A percentile compares a stretch with the other conserved stretches of the same genome.
Evolutionary conservation across 768 basidiomycete species (phyloP).

Genomic region (Mycena rebaudengoi): DNA sequence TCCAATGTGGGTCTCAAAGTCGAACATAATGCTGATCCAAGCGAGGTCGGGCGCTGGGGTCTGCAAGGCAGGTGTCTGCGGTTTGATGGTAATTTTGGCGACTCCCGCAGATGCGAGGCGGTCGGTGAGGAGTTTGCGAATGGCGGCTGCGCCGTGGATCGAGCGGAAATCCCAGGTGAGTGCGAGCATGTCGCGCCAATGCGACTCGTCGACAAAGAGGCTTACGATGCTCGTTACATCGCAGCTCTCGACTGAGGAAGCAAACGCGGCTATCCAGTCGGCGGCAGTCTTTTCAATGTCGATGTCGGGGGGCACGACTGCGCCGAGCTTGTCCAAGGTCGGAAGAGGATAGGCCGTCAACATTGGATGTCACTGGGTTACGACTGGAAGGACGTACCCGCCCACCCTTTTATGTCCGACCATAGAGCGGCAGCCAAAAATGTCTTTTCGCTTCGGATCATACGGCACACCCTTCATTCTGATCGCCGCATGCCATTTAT

Average conservation of each 20-base stretch:
- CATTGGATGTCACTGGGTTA: no score
- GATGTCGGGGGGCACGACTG: slow-evolving; percentile 28
- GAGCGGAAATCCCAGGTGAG: slow-evolving; percentile 66
- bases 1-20: slow-evolving; percentile 62
- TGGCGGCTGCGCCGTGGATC: slow-evolving; percentile 45
- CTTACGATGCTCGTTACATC: slow-evolving; percentile 23
- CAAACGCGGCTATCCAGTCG: slow-evolving; percentile 40
- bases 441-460: no score
- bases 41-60: slow-evolving; percentile 59
- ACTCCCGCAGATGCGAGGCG: slow-evolving; percentile 42
- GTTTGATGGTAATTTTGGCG: slow-evolving; percentile 40
- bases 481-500: no score
- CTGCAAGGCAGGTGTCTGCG: slow-evolving; percentile 43
- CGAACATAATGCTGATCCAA: slow-evolving; percentile 66
- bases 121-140: slow-evolving; percentile 49
- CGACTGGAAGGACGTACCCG: no score
- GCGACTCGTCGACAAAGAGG: slow-evolving; percentile 37
- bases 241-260: slow-evolving; percentile 10
- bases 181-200: slow-evolving; percentile 62
- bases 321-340: slow-evolving; percentile 37
- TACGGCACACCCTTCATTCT: no score
- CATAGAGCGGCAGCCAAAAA: no score
- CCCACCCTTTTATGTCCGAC: no score
- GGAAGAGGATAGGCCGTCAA: slow-evolving; percentile 30
- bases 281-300: slow-evolving; percentile 36